A percentile compares a stretch with the other conserved stretches of the same genome.
phyloP scores from a whole-genome alignment of 768 basidiomycete genomes.

The Suillus clintonianus region DNA sequence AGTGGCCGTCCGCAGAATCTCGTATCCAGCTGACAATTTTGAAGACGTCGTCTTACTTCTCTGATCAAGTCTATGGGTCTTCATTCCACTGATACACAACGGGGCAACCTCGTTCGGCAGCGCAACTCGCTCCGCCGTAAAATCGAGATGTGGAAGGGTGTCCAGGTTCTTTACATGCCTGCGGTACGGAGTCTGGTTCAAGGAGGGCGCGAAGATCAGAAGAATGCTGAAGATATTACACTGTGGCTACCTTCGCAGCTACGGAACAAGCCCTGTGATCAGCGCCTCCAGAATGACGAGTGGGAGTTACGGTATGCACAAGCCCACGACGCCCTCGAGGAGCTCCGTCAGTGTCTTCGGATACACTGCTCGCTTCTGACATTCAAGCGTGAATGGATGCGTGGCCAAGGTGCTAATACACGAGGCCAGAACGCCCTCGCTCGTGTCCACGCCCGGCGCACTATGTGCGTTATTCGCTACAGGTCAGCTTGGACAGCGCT shows the following conservation, averaged over 20 bases:
- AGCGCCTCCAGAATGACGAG: background rate
- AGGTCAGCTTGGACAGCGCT: slow-evolving; percentile 9
- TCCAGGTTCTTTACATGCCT: slow-evolving; percentile 16
- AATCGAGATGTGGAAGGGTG: slow-evolving; percentile 27
- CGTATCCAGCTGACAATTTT: background rate
- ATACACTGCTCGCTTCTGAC: slow-evolving; percentile 7
- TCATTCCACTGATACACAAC: too few relatives aligned
- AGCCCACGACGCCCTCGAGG: slow-evolving; percentile 11
- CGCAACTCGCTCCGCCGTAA: slow-evolving; percentile 17
- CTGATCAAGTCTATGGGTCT: too few relatives aligned
- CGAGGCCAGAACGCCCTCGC: slow-evolving; percentile 4
- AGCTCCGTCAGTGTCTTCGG: slow-evolving; percentile 5
- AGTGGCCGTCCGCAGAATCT: background rate
- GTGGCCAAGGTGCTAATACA: slow-evolving; percentile 14
- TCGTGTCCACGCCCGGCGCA: slow-evolving; percentile 7
- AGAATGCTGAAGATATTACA: background rate
- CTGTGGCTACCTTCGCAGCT: background rate
- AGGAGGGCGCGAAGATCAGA: background rate
- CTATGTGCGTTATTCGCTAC: background rate
- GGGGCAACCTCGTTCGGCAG: slow-evolving; percentile 12
- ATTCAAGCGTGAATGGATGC: slow-evolving; percentile 14
- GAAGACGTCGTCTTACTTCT: background rate
- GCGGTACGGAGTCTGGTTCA: too few relatives aligned
- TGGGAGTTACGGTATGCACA: slow-evolving; percentile 13
- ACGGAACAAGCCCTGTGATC: background rate